Percentiles rank a stretch among this genome's conserved stretches.
Evolutionary conservation across 139 green algal species (phyloP).

Genomic region (Marvania coccoides): DNA sequence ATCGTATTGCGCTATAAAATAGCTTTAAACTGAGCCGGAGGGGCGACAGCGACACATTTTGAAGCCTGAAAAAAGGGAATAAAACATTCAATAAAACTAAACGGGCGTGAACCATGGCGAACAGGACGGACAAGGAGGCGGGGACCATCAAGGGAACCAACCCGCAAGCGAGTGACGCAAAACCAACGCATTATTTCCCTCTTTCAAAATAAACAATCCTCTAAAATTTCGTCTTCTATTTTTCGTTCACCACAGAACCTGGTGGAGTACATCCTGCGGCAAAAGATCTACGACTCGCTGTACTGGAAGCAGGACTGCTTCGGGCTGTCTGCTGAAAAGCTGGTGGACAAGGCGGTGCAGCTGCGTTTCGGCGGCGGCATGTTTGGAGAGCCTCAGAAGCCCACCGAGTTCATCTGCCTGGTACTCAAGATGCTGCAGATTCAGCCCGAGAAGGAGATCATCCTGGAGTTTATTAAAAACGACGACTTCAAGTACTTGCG

Average conservation of each 20-base stretch:
- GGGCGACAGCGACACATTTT: no score
- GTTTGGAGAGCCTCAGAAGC: conserved; percentile 72
- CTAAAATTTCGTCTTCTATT: neutral
- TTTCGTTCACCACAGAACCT: conserved; percentile 63
- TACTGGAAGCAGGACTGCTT: conserved; percentile 99
- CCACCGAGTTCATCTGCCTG: conserved; percentile 91
- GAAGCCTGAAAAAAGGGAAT: no score
- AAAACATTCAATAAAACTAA: no score
- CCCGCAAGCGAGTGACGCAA: conserved; percentile 58
- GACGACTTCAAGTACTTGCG: conserved; percentile 97
- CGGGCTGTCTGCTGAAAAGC: conserved; percentile 80
- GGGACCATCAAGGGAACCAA: conserved; percentile 79
- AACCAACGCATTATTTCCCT: neutral
- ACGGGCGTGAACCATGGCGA: conserved; percentile 81
- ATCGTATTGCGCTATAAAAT: no score
- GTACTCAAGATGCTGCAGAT: conserved; percentile 98
- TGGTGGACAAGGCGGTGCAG: conserved; percentile 93
- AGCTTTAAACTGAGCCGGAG: no score
- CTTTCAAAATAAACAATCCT: neutral
- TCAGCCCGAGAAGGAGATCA: conserved; percentile 94
- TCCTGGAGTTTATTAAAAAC: conserved; percentile 98
- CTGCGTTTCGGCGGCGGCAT: conserved; percentile 69
- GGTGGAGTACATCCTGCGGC: conserved; percentile 83
- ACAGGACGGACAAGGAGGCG: conserved; percentile 70
- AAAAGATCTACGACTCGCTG: conserved; percentile 85